A percentile compares a stretch with the other conserved stretches of the same genome.
Evolutionary conservation across 306 rosid genomes (phyloP).

Genomic region (Heteromeles arbutifolia): DNA sequence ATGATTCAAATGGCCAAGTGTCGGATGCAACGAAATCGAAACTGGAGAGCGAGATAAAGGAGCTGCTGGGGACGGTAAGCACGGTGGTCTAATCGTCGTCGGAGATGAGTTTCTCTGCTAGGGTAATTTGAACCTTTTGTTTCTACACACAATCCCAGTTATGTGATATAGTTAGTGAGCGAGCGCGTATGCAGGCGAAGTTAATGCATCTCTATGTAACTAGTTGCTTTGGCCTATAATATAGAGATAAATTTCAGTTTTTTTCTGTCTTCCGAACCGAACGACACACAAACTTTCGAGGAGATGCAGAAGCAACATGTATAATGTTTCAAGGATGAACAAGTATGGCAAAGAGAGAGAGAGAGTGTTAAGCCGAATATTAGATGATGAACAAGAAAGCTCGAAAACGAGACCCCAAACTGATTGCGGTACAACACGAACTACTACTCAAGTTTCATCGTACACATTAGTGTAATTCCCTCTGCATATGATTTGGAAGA

Average conservation of each 20-base stretch:
- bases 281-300: not conserved
- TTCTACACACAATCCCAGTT: not conserved
- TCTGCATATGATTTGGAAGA: not conserved
- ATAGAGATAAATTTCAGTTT: not conserved
- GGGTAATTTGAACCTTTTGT: not conserved
- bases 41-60: slow-evolving; percentile 41
- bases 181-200: not conserved
- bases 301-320: not conserved
- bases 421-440: not conserved
- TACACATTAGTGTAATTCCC: not conserved
- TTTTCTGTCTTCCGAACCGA: not conserved
- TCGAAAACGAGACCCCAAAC: not conserved
- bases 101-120: slow-evolving; percentile 13
- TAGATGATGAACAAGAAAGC: not conserved
- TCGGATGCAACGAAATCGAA: slow-evolving; percentile 33
- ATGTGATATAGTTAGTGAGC: slow-evolving; percentile 13
- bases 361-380: not conserved
- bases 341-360: not conserved
- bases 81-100: slow-evolving; percentile 39
- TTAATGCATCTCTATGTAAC: not conserved
- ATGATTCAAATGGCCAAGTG: slow-evolving; percentile 28
- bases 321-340: no score
- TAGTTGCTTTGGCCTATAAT: not conserved
- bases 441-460: not conserved
- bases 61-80: slow-evolving; percentile 57